Base-by-base conservation (phyloP, 495 filamentous ascomycete genomes). In the Penicillium egyptiacum region DNA sequence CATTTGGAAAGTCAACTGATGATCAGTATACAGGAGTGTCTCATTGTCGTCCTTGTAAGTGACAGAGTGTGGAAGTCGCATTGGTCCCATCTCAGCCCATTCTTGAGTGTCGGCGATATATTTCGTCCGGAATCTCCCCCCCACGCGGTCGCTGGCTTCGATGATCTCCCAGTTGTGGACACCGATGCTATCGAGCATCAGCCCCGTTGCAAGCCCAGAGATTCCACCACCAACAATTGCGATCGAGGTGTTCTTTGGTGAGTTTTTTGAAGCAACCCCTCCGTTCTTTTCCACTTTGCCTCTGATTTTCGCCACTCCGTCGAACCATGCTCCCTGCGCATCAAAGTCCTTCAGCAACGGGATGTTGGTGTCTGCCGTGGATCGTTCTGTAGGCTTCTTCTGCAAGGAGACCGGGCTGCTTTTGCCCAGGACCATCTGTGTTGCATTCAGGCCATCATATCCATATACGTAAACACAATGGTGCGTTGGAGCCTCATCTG, bases 201-300 rank as follows among this genome's bases (percentile, higher is more conserved):
- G 59, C 17, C 56, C 61, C 16, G 67, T 81, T 75, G 86, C 82
- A 35, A 88, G 67, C 0, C 85, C 85, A 10, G 54, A 60, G 25
- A 88, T 87, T n/a, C 86, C 86, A 17, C 77, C 85, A 11, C 86
- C 86, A 8, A 88, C 71, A 59, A 88, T 88, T 42, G 79, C 86
- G 43, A 65, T 64, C 2, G 61, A 56, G n/a, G 59, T 48, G 40
- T 68, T 58, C 31, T 68, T 68, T 3, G 47, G 17, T 6, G 40
- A 53, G 43, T 14, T 40, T n/a, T 41, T 53, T 22, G 48, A 51
- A 35, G 49, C 41, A 16, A 58, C 47, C 17, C 53, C 39, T 11
- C 57, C 50, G 4, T 37, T 17, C 39, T 19, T 56, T 19, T 47
- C 25, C n/a, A 50, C 43, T 11, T 55, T 59, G 25, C 37, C 39